Conservation (phyloP, 305 asterid species). For the Fraxinus platypoda region DNA sequence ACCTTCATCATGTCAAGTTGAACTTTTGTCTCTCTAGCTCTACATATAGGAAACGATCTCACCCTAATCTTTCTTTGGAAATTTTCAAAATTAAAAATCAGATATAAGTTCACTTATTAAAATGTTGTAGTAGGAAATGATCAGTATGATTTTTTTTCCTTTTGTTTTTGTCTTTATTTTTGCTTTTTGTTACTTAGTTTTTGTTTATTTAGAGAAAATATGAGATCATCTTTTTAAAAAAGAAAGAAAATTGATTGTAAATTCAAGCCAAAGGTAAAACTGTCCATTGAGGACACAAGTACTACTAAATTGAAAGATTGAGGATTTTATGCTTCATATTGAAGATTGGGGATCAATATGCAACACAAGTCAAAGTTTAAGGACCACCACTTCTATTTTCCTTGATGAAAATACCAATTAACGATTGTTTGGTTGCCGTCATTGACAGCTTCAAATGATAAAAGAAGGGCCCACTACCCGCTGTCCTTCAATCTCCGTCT, state of each 20-base stretch:
- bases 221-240: background rate
- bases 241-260: background rate
- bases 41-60: background rate
- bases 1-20: background rate
- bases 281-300: background rate
- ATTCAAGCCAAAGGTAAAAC: background rate
- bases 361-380: background rate
- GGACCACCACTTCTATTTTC: background rate
- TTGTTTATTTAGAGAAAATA: background rate
- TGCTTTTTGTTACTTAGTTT: background rate
- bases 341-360: background rate
- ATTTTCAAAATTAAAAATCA: background rate
- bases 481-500: conserved; percentile 8
- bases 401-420: background rate
- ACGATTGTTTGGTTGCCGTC: background rate
- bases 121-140: background rate
- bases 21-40: background rate
- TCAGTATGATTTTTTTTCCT: background rate
- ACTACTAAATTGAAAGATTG: background rate
- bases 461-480: conserved; percentile 17
- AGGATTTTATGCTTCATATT: background rate
- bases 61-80: background rate
- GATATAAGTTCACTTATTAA: background rate
- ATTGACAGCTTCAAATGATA: background rate
- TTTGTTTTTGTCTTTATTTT: no score